Evolutionary conservation across 176 grass and related monocot species (phyloP).

Genomic region (Oryza meyeriana): DNA sequence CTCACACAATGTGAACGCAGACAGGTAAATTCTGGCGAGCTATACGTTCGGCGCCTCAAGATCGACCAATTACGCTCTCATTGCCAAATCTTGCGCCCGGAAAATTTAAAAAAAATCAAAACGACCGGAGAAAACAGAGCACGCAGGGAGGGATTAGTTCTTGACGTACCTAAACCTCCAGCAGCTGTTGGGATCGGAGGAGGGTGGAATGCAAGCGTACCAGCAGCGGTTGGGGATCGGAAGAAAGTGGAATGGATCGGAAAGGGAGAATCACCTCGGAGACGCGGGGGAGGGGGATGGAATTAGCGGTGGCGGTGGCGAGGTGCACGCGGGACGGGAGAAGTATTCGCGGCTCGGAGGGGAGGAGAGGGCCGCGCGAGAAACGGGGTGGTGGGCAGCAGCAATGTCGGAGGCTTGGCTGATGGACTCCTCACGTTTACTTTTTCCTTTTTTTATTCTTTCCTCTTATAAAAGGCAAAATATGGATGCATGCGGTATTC

Average conservation of each 20-base stretch:
- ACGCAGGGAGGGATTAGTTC: background rate
- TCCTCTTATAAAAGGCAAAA: too few species aligned
- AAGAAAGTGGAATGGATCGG: background rate
- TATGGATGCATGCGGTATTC: too few species aligned
- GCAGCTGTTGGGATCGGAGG: background rate
- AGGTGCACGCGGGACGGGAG: background rate
- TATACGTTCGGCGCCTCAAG: background rate
- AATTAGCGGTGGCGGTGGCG: constrained; percentile 11
- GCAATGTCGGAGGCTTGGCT: background rate
- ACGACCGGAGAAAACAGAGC: background rate
- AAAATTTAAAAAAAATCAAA: background rate
- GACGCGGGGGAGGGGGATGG: background rate
- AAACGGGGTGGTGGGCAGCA: background rate
- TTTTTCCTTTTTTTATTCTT: too few species aligned
- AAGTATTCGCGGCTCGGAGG: background rate
- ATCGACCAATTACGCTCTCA: background rate
- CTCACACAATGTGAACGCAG: background rate
- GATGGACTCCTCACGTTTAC: background rate
- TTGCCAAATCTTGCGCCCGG: background rate
- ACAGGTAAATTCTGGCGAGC: too few species aligned
- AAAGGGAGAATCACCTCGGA: background rate
- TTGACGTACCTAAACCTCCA: background rate
- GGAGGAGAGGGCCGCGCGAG: too few species aligned
- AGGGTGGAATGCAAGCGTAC: background rate
- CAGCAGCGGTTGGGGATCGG: background rate